Evolutionary conservation across 225 moss, liverwort and hornwort genomes (phyloP).

Genomic region (Sphagnum tenellum): DNA sequence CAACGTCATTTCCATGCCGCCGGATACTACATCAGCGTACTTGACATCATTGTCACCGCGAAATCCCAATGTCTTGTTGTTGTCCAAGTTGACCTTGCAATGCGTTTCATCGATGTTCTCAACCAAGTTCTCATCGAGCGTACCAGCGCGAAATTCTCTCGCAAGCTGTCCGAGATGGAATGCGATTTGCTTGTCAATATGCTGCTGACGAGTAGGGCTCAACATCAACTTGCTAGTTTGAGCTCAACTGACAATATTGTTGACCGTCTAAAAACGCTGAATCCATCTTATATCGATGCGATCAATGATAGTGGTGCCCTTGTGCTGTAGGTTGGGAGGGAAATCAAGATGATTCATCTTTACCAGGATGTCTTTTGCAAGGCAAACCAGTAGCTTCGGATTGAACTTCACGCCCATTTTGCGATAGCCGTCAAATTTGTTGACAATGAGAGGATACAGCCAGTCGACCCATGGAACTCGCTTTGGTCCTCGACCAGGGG

Average conservation of each 20-base stretch:
- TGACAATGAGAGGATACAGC: slow-evolving; percentile 27
- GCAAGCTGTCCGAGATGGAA: slow-evolving; percentile 4
- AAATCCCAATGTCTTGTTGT: slow-evolving; percentile 1
- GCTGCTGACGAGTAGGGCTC: slow-evolving; percentile 1
- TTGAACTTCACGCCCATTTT: slow-evolving; percentile 26
- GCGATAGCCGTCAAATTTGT: slow-evolving; percentile 30
- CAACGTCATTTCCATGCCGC: slow-evolving; percentile 3
- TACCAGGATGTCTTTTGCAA: no score
- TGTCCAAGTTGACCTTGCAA: slow-evolving; percentile 6
- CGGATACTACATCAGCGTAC: slow-evolving; percentile 8
- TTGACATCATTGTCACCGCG: slow-evolving; percentile 3
- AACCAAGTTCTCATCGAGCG: slow-evolving; percentile 5
- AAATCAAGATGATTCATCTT: no score
- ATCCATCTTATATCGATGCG: slow-evolving; percentile 47
- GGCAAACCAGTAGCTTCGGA: slow-evolving; percentile 6
- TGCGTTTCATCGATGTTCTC: slow-evolving; percentile 7
- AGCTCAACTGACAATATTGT: not conserved
- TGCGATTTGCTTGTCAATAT: slow-evolving; percentile 1
- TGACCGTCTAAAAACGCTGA: slow-evolving; percentile 25
- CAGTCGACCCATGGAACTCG: slow-evolving; percentile 46
- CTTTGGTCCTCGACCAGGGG: slow-evolving; percentile 43
- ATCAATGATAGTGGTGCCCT: slow-evolving; percentile 10
- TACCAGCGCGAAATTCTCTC: slow-evolving; percentile 1
- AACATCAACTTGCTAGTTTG: slow-evolving; percentile 4
- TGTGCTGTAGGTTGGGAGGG: no score